Percentiles rank a stretch among this genome's conserved stretches.
Evolutionary conservation across 768 basidiomycete species (phyloP).

Genomic region (Amanita phalloides): DNA sequence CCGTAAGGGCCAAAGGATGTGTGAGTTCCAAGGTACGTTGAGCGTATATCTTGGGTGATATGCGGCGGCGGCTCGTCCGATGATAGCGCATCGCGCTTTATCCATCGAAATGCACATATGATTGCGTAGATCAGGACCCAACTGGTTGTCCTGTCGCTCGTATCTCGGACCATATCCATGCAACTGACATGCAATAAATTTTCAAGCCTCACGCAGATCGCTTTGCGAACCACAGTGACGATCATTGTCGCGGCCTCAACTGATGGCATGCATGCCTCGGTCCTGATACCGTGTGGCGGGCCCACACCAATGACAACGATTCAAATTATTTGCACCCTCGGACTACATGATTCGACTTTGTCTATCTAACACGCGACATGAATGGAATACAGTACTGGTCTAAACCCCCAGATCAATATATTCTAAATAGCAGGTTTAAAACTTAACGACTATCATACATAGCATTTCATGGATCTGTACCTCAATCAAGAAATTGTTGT

Average conservation of each 20-base stretch:
- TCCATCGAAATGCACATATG: neutral
- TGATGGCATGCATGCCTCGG: neutral
- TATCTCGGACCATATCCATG: constrained; percentile 2
- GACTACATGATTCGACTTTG: neutral
- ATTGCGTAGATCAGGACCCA: constrained; percentile 4
- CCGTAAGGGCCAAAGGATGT: neutral
- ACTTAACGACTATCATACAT: neutral
- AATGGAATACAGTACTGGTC: neutral
- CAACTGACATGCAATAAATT: neutral
- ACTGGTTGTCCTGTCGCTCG: neutral
- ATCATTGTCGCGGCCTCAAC: neutral
- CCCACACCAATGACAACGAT: neutral
- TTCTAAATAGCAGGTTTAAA: neutral
- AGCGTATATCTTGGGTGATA: neutral
- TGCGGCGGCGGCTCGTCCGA: neutral
- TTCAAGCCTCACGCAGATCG: neutral
- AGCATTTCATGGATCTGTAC: neutral
- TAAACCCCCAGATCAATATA: neutral
- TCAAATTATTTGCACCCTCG: neutral
- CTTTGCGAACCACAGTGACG: neutral
- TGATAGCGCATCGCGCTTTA: neutral
- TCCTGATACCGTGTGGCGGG: too few relatives aligned
- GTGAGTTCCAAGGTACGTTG: neutral
- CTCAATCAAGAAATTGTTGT: neutral
- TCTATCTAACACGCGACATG: neutral